A percentile compares a stretch with the other conserved stretches of the same genome.
These are phyloP conservation scores for Solanum etuberosum DNA, from an alignment of 257 asterid genomes.

Conservation along the genomic window DNA sequence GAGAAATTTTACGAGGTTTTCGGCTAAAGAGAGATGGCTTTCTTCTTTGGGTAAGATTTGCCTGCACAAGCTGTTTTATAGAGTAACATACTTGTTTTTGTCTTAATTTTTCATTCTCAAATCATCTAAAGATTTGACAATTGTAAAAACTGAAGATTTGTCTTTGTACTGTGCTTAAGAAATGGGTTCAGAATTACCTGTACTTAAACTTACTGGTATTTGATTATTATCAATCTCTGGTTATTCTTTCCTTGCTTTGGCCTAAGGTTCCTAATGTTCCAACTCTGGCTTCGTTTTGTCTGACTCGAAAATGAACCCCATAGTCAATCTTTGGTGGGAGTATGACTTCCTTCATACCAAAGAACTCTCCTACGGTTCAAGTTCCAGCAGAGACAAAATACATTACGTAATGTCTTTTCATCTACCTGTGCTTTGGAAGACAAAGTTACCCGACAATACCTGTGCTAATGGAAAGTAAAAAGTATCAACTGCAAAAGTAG, in stretches of 20 bases:
- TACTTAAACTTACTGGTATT: background rate
- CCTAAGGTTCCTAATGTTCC: background rate
- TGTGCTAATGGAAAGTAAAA: background rate
- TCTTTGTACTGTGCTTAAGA: background rate
- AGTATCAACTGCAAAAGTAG: background rate
- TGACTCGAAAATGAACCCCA: background rate
- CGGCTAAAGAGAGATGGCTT: conserved; percentile 19
- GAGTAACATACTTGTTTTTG: background rate
- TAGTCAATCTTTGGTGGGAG: background rate
- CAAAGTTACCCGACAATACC: background rate
- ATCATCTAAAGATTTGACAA: background rate
- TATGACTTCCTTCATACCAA: background rate
- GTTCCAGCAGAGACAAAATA: background rate
- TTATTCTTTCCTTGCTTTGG: background rate
- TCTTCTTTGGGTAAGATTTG: background rate
- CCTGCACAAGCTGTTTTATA: background rate
- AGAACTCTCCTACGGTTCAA: background rate
- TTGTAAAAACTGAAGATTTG: background rate
- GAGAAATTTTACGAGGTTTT: conserved; percentile 87
- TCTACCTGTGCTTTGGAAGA: background rate
- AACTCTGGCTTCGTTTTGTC: background rate
- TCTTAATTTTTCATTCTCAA: background rate
- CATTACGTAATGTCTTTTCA: background rate
- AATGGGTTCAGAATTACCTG: background rate
- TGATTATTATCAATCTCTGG: background rate